Evolutionary conservation across 345 rosid species (phyloP).

Genomic region (thale cress (Arabidopsis thaliana)): DNA sequence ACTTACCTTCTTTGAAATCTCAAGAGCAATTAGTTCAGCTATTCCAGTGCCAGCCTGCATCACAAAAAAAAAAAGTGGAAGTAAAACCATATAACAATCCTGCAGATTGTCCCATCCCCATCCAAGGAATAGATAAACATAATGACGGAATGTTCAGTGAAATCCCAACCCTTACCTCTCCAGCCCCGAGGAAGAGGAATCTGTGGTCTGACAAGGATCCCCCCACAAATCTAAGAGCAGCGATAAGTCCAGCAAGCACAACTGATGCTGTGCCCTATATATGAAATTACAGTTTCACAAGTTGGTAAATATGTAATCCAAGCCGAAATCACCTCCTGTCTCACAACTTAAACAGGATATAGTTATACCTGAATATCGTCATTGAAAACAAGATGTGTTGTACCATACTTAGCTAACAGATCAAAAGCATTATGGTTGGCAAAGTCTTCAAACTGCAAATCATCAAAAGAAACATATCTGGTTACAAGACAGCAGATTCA

Average conservation of each 20-base stretch:
- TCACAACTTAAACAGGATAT: slow-evolving; percentile 22
- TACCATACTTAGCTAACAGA: slow-evolving; percentile 78
- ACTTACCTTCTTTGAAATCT: slow-evolving; percentile 85
- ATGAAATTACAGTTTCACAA: slow-evolving; percentile 17
- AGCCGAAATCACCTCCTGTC: slow-evolving; percentile 8
- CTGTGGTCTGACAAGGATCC: slow-evolving; percentile 79
- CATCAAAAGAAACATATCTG: slow-evolving; percentile 13
- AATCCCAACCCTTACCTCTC: slow-evolving; percentile 63
- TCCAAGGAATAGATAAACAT: slow-evolving; percentile 8
- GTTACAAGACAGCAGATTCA: not conserved
- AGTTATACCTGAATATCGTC: slow-evolving; percentile 89
- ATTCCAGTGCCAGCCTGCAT: slow-evolving; percentile 98
- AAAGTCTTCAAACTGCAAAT: slow-evolving; percentile 91
- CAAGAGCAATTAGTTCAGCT: slow-evolving; percentile 91
- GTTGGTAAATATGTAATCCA: slow-evolving; percentile 9
- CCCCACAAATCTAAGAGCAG: slow-evolving; percentile 76
- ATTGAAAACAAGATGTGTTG: slow-evolving; percentile 97
- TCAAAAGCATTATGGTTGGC: slow-evolving; percentile 99
- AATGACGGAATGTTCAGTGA: not conserved
- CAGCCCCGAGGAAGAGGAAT: slow-evolving; percentile 96
- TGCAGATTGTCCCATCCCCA: slow-evolving; percentile 17
- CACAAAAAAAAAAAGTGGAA: slow-evolving; percentile 22
- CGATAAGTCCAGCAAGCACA: slow-evolving; percentile 92
- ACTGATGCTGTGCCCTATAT: slow-evolving; percentile 98
- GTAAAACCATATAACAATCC: slow-evolving; percentile 8